Conservation (phyloP, 2,329 filamentous ascomycete species). For the Colletotrichum chlorophyti region DNA sequence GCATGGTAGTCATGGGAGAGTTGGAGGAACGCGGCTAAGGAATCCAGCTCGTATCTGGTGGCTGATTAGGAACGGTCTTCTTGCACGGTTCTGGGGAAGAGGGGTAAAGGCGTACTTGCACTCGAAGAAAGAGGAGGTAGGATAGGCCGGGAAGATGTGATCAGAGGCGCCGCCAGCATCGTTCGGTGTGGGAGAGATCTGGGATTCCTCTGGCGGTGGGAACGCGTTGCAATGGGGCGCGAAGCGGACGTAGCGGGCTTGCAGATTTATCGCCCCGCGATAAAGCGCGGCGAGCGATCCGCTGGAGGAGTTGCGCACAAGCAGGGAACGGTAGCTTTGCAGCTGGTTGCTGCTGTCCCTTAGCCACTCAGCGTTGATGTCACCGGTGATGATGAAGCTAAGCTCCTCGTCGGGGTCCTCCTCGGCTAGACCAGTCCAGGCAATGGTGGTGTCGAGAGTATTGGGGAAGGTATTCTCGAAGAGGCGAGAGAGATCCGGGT, state of each 20-base stretch:
- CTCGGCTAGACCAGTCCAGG: conserved; percentile 68
- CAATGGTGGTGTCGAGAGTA: conserved; percentile 75
- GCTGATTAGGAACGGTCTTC: background rate
- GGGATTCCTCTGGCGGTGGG: conserved; percentile 82
- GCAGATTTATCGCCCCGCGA: conserved; percentile 78
- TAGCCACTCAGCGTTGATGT: conserved; percentile 94
- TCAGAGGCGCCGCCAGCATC: conserved; percentile 63
- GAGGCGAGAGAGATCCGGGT: conserved; percentile 76
- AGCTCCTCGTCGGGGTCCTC: conserved; percentile 66
- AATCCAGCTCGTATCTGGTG: conserved; percentile 80
- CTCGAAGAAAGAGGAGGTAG: conserved; percentile 81
- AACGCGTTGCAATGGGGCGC: conserved; percentile 94
- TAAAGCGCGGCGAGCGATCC: conserved; percentile 72
- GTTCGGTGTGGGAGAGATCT: conserved; percentile 64
- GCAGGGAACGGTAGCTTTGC: conserved; percentile 73
- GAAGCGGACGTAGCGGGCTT: conserved; percentile 72
- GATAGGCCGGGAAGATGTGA: conserved; percentile 51
- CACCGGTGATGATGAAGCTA: conserved; percentile 79
- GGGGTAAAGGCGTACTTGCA: conserved; percentile 65
- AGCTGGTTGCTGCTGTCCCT: conserved; percentile 86
- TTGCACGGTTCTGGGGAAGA: background rate
- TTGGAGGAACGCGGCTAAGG: conserved; percentile 84
- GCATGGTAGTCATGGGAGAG: conserved; percentile 82
- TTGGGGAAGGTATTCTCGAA: conserved; percentile 79
- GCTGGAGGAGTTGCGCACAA: conserved; percentile 57